Evolutionary conservation across 1,139 yeast genomes (phyloP).

Genomic region (Debaryomycetaceae sp.): DNA sequence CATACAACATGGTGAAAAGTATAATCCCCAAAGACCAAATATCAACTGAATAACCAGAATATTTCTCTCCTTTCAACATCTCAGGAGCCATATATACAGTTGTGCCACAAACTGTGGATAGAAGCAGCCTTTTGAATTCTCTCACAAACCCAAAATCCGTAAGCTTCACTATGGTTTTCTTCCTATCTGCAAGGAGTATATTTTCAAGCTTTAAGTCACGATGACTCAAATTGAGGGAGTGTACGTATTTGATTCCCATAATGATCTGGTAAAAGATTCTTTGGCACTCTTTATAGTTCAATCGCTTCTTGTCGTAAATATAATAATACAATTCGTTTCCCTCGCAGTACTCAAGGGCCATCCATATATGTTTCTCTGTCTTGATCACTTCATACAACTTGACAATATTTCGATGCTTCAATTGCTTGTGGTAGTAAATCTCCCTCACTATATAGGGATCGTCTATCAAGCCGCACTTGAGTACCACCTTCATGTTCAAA

Average conservation of each 20-base stretch:
- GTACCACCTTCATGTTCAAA: conserved; percentile 71
- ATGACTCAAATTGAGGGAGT: conserved; percentile 78
- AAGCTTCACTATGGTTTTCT: conserved; percentile 57
- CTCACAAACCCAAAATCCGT: conserved; percentile 95
- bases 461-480: conserved; percentile 77
- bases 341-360: conserved; percentile 86
- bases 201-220: conserved; percentile 89
- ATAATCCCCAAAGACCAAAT: conserved; percentile 93
- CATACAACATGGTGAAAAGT: conserved; percentile 83
- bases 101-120: conserved; percentile 91
- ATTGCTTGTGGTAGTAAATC: conserved; percentile 82
- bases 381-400: conserved; percentile 81
- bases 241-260: conserved; percentile 83
- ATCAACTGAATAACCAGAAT: conserved; percentile 81
- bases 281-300: conserved; percentile 54
- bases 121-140: conserved; percentile 54
- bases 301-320: conserved; percentile 53
- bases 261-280: conserved; percentile 71
- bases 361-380: conserved; percentile 78
- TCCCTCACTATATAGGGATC: conserved; percentile 93
- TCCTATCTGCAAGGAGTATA: conserved; percentile 67
- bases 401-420: conserved; percentile 81
- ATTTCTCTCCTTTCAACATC: conserved; percentile 60
- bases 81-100: conserved; percentile 98
- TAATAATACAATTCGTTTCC: conserved; percentile 83